Conservation (phyloP, 441 rosid genomes). For the Macaranga tanarius region DNA sequence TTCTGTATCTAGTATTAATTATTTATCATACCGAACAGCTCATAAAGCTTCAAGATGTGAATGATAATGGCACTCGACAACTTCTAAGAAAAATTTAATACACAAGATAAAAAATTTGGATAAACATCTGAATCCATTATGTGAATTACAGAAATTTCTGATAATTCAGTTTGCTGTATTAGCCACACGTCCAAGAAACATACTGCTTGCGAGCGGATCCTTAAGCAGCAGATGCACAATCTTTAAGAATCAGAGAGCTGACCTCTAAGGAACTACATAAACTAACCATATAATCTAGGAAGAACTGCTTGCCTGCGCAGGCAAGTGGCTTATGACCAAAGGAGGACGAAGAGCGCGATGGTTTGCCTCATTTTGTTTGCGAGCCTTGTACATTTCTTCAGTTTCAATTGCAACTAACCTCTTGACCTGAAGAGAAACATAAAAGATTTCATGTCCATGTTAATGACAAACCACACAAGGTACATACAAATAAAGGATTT, state of each 20-base stretch:
- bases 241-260: constrained; percentile 1
- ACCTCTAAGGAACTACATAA: constrained; percentile 15
- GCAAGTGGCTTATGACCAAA: constrained; percentile 58
- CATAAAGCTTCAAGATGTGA: neutral
- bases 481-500: neutral
- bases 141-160: neutral
- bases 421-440: constrained; percentile 53
- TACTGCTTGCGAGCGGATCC: neutral
- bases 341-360: constrained; percentile 66
- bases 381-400: constrained; percentile 89
- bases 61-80: neutral
- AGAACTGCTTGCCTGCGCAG: constrained; percentile 39
- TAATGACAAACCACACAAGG: neutral
- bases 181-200: neutral
- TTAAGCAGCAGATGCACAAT: neutral
- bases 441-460: neutral
- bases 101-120: neutral
- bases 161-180: neutral
- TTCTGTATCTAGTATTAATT: neutral
- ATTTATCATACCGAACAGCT: neutral
- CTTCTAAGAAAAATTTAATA: neutral
- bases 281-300: constrained; percentile 23
- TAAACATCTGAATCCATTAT: neutral
- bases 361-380: constrained; percentile 60
- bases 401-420: constrained; percentile 86